Conservation (phyloP, 1,284 basidiomycete genomes). For the Heliocybe sulcata region DNA sequence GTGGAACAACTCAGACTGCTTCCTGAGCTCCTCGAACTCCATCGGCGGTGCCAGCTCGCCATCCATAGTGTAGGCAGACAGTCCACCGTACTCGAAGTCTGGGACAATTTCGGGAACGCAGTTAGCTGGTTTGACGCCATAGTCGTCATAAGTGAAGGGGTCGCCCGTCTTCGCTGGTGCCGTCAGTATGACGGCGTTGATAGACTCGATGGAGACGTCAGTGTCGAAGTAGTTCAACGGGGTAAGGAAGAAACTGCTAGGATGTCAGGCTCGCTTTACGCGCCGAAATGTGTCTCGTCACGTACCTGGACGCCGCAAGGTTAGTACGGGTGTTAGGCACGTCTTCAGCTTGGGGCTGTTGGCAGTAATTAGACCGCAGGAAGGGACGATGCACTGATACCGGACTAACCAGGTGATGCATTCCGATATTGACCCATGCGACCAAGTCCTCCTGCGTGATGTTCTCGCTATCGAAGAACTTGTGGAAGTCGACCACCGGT, state of each 20-base stretch:
- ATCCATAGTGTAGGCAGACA: slow-evolving; percentile 26
- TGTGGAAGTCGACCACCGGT: slow-evolving; percentile 55
- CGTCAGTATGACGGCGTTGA: slow-evolving; percentile 45
- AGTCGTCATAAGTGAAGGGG: slow-evolving; percentile 39
- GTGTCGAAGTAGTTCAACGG: slow-evolving; percentile 62
- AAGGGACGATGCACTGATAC: neutral
- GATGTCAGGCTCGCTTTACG: neutral
- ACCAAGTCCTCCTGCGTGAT: slow-evolving; percentile 56
- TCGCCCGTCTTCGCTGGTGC: slow-evolving; percentile 30
- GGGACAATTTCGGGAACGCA: slow-evolving; percentile 36
- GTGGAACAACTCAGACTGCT: slow-evolving; percentile 35
- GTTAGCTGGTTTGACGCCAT: slow-evolving; percentile 39
- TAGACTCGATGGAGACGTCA: slow-evolving; percentile 49
- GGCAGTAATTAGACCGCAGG: neutral
- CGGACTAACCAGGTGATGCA: slow-evolving; percentile 43
- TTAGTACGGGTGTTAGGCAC: slow-evolving; percentile 56
- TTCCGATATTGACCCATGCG: slow-evolving; percentile 60
- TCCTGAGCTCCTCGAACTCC: slow-evolving; percentile 33
- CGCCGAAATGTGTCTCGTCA: too few species aligned
- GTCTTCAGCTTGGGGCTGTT: slow-evolving; percentile 50
- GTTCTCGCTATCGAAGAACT: slow-evolving; percentile 57
- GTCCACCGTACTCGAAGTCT: slow-evolving; percentile 34
- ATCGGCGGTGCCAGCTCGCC: slow-evolving; percentile 24
- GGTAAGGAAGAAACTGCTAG: slow-evolving; percentile 44
- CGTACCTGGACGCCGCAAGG: slow-evolving; percentile 46